Conservation (phyloP, 192 early-diverging fungal genomes). For the Mortierella hygrophila region DNA sequence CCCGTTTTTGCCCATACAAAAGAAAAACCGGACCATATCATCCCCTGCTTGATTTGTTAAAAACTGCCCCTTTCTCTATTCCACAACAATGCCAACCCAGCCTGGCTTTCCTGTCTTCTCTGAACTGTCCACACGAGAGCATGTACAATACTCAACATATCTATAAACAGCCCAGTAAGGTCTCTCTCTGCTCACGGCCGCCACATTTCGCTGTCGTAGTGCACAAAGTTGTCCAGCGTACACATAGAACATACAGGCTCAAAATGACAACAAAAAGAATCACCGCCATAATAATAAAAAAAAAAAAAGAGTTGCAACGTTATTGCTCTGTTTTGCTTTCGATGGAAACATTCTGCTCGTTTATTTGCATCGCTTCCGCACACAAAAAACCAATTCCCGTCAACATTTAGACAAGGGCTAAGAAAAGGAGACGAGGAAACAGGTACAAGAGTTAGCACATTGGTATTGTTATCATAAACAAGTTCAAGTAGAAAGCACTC, state of each 20-base stretch:
- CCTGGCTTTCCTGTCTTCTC: neutral
- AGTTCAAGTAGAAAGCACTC: neutral
- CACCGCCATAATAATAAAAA: neutral
- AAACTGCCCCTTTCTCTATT: neutral
- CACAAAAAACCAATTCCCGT: conserved; percentile 23
- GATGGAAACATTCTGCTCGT: conserved; percentile 38
- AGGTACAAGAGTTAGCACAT: neutral
- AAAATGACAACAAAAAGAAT: neutral
- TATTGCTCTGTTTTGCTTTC: neutral
- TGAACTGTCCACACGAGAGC: too few relatives aligned
- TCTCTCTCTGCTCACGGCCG: too few relatives aligned
- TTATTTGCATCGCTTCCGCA: conserved; percentile 57
- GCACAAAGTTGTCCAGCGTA: neutral
- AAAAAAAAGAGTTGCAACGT: neutral
- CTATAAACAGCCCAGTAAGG: too few relatives aligned
- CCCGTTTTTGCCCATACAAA: neutral
- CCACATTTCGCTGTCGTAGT: too few relatives aligned
- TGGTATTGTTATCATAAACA: neutral
- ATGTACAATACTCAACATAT: too few relatives aligned
- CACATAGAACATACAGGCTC: neutral
- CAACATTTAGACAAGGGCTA: conserved; percentile 55
- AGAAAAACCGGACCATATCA: neutral
- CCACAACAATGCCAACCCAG: neutral
- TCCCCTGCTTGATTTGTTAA: neutral
- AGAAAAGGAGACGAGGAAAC: neutral